phyloP scores from a whole-genome alignment of 106 monocot species.

The Narthecium ossifragum region DNA sequence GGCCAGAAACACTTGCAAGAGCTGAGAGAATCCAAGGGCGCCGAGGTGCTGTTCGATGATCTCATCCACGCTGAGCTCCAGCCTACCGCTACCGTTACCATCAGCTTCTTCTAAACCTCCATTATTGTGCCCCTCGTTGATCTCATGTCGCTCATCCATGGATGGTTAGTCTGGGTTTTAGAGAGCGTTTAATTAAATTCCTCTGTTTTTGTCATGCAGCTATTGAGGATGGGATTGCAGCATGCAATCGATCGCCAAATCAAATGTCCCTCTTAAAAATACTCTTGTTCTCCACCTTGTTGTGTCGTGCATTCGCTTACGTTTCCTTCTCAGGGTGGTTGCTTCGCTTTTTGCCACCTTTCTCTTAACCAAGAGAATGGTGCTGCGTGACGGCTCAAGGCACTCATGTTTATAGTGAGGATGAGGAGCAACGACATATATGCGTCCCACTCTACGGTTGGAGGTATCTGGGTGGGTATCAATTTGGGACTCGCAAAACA shows the following conservation, averaged over 20 bases:
- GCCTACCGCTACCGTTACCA: not conserved
- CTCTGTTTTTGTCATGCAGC: too few relatives aligned
- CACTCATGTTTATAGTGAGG: not conserved
- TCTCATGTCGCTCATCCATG: constrained; percentile 29
- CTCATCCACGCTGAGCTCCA: constrained; percentile 64
- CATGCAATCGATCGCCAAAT: too few relatives aligned
- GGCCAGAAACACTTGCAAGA: constrained; percentile 59
- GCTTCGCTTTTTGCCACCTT: not conserved
- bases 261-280: too few relatives aligned
- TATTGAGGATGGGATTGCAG: too few relatives aligned
- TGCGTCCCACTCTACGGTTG: too few relatives aligned
- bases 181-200: too few relatives aligned
- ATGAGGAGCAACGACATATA: too few relatives aligned
- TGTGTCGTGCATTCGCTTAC: too few relatives aligned
- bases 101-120: not conserved
- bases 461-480: too few relatives aligned
- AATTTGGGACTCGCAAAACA: too few relatives aligned
- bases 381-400: not conserved
- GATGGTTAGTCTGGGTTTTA: not conserved
- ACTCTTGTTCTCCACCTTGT: too few relatives aligned
- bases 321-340: too few relatives aligned
- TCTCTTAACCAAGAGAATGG: not conserved
- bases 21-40: constrained; percentile 48
- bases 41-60: constrained; percentile 73
- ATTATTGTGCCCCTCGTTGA: not conserved